Percentiles rank a stretch among this genome's conserved stretches.
Evolutionary conservation across 2,329 filamentous ascomycete species (phyloP).

Genomic region (Zarea fungicola): DNA sequence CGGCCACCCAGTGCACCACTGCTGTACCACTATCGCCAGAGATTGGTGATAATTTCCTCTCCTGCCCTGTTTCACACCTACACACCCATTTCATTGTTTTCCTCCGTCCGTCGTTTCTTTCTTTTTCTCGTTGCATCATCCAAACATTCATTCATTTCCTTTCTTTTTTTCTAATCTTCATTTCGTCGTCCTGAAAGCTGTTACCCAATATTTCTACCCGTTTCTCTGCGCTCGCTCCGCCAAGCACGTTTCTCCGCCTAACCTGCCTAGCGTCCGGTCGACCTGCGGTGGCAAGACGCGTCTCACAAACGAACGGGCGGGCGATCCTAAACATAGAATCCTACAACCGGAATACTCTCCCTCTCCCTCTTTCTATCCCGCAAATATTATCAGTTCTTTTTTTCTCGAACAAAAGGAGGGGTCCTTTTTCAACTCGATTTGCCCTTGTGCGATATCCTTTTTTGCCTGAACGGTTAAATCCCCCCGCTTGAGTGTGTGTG

Average conservation of each 20-base stretch:
- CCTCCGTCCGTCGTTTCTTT: background rate
- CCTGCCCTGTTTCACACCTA: slow-evolving; percentile 1
- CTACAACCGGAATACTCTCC: background rate
- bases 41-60: background rate
- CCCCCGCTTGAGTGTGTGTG: no score
- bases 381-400: no score
- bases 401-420: no score
- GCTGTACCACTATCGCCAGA: no score
- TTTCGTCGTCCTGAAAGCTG: no score
- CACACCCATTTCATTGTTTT: background rate
- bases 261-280: no score
- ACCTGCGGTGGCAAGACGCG: slow-evolving; percentile 9
- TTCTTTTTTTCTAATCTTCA: background rate
- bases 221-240: background rate
- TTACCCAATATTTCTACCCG: background rate
- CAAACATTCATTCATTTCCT: slow-evolving; percentile 3
- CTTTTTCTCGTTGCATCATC: background rate
- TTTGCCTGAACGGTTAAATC: no score
- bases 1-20: no score
- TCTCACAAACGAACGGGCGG: slow-evolving; percentile 4
- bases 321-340: background rate
- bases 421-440: no score
- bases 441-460: no score
- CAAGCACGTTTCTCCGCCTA: background rate
- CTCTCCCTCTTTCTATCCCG: background rate